phyloP scores from a whole-genome alignment of 2,329 filamentous ascomycete genomes.

The Venturia pyrina region DNA sequence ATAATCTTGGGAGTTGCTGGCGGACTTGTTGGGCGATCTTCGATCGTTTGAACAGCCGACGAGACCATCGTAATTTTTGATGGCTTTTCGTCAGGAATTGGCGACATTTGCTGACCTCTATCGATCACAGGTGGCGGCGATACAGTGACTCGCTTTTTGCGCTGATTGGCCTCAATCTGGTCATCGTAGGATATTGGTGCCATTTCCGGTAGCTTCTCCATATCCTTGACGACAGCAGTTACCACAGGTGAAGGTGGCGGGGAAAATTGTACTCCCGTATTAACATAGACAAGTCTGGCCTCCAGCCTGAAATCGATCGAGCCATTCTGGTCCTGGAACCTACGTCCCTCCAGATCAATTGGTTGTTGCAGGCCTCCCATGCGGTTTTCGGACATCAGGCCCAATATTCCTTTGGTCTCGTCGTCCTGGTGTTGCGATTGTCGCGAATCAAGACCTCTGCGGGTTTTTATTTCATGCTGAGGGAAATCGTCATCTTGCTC shows the following conservation, averaged over 20 bases:
- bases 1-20: constrained; percentile 51
- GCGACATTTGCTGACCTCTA: constrained; percentile 13
- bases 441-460: constrained; percentile 30
- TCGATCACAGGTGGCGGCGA: constrained; percentile 9
- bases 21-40: constrained; percentile 50
- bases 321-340: neutral
- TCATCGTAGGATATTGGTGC: neutral
- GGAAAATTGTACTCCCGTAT: constrained; percentile 73
- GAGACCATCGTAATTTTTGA: constrained; percentile 47
- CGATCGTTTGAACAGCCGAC: constrained; percentile 51
- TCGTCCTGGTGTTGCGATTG: constrained; percentile 32
- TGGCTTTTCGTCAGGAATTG: constrained; percentile 11
- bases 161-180: constrained; percentile 62
- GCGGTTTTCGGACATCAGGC: constrained; percentile 25
- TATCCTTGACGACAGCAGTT: constrained; percentile 15
- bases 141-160: constrained; percentile 52
- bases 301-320: neutral
- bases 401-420: constrained; percentile 37
- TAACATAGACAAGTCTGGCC: constrained; percentile 46
- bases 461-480: constrained; percentile 31
- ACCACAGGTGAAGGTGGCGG: constrained; percentile 63
- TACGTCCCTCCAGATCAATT: constrained; percentile 20
- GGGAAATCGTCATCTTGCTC: constrained; percentile 55
- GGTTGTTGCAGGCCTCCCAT: constrained; percentile 15
- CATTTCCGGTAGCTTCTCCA: constrained; percentile 7